Percentiles rank a stretch among this genome's conserved stretches.
Evolutionary conservation across 192 early-diverging fungal genomes (phyloP).

Genomic region (Linnemannia schmuckeri): DNA sequence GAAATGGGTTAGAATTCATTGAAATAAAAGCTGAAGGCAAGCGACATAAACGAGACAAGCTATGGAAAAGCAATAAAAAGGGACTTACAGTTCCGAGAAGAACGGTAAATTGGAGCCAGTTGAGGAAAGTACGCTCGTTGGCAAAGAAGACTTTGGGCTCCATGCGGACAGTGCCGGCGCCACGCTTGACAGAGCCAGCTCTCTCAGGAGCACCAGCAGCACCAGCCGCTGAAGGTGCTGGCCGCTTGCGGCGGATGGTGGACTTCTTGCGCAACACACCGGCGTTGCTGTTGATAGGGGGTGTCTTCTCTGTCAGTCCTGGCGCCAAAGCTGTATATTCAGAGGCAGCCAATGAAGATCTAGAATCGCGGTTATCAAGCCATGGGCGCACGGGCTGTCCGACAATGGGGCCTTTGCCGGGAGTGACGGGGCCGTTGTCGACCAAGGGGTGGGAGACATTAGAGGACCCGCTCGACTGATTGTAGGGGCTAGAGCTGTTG

Average conservation of each 20-base stretch:
- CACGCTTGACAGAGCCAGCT: constrained; percentile 50
- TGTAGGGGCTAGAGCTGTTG: constrained; percentile 29
- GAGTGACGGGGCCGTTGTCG: constrained; percentile 18
- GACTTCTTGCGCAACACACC: constrained; percentile 49
- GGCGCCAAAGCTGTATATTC: constrained; percentile 33
- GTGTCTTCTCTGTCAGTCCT: constrained; percentile 10
- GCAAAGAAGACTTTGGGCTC: constrained; percentile 92
- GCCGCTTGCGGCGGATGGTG: constrained; percentile 41
- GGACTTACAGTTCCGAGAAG: constrained; percentile 61
- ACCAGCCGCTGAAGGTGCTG: constrained; percentile 39
- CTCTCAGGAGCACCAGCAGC: not conserved
- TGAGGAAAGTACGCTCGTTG: constrained; percentile 88
- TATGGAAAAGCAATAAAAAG: no score
- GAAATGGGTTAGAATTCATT: no score
- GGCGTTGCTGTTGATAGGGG: constrained; percentile 18
- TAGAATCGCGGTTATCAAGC: constrained; percentile 46
- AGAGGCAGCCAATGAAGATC: constrained; percentile 16
- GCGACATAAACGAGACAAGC: no score
- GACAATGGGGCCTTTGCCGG: constrained; percentile 11
- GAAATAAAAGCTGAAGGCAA: no score
- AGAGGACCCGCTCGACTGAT: constrained; percentile 18
- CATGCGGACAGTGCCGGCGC: constrained; percentile 69
- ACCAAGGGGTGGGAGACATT: constrained; percentile 40
- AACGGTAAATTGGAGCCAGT: constrained; percentile 84
- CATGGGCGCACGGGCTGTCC: constrained; percentile 37